These are phyloP conservation scores for Beauveria rudraprayagi DNA, from an alignment of 2,329 filamentous ascomycete genomes.

Conservation along the genomic window DNA sequence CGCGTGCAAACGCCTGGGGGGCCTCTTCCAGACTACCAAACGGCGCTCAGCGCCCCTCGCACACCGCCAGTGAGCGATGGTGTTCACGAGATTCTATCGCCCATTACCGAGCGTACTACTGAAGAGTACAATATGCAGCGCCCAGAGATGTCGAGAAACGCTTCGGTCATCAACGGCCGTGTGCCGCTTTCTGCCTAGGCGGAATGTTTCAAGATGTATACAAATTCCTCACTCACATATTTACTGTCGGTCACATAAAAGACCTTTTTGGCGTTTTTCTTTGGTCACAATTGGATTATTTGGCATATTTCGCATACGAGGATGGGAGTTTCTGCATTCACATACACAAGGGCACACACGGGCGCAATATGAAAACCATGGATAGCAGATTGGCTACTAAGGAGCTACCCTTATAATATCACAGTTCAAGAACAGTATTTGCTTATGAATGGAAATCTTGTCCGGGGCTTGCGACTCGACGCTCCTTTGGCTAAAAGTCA, in stretches of 20 bases:
- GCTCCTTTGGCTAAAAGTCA: too few relatives aligned
- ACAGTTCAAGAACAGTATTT: neutral
- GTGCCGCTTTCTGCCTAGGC: neutral
- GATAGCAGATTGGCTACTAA: neutral
- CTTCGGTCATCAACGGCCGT: constrained; percentile 6
- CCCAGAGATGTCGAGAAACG: neutral
- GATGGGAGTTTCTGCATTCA: neutral
- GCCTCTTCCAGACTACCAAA: constrained; percentile 58
- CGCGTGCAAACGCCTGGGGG: constrained; percentile 40
- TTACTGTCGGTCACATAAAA: neutral
- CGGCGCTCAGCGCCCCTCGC: constrained; percentile 47
- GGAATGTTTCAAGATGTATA: neutral
- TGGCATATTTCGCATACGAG: neutral
- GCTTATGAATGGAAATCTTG: neutral
- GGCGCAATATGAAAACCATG: neutral
- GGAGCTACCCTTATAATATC: neutral
- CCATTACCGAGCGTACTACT: constrained; percentile 24
- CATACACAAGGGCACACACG: neutral
- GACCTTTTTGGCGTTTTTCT: neutral
- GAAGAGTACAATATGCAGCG: neutral
- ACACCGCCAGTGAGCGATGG: constrained; percentile 35
- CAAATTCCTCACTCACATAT: neutral
- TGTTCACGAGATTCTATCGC: constrained; percentile 20
- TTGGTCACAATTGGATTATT: neutral
- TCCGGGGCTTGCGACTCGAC: too few relatives aligned